Evolutionary conservation across 352 stramenopile genomes (phyloP).

Genomic region (Globisporangium rhizosaccharum): DNA sequence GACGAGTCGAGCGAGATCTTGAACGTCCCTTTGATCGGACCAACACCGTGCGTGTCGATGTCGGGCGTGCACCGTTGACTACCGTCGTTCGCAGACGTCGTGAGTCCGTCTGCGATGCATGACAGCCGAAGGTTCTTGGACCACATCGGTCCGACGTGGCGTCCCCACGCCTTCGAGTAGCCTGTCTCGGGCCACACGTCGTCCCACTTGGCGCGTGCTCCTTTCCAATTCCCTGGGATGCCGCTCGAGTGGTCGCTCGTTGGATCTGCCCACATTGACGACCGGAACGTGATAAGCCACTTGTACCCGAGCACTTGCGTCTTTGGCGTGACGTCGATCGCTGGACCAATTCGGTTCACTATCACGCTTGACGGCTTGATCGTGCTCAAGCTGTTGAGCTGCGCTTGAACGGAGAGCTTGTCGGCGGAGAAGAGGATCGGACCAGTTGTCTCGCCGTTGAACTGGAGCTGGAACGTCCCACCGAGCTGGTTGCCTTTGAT

Average conservation of each 20-base stretch:
- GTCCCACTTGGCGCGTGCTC: constrained; percentile 60
- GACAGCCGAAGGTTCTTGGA: constrained; percentile 29
- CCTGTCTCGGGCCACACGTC: constrained; percentile 89
- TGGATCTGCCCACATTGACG: constrained; percentile 90
- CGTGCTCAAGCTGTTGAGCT: constrained; percentile 90
- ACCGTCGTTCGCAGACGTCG: constrained; percentile 50
- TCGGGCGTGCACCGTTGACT: constrained; percentile 36
- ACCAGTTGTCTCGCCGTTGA: constrained; percentile 91
- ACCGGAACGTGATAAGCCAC: constrained; percentile 93
- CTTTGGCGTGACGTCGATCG: constrained; percentile 20
- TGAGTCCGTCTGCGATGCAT: constrained; percentile 63
- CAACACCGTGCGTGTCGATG: constrained; percentile 34
- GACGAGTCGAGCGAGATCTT: constrained; percentile 85
- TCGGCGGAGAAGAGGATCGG: constrained; percentile 86
- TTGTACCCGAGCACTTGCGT: constrained; percentile 84
- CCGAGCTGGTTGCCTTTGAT: constrained; percentile 86
- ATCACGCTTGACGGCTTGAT: constrained; percentile 91
- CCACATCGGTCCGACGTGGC: constrained; percentile 90
- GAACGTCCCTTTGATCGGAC: constrained; percentile 91
- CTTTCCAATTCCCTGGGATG: constrained; percentile 91
- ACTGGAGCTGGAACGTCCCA: constrained; percentile 92
- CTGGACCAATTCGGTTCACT: constrained; percentile 58
- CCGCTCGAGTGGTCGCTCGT: constrained; percentile 80
- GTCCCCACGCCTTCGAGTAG: constrained; percentile 96
- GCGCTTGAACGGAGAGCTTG: constrained; percentile 73